A percentile compares a stretch with the other conserved stretches of the same genome.
These are phyloP conservation scores for Calonectria naviculata DNA, from an alignment of 2,329 filamentous ascomycete genomes.

Conservation along the genomic window DNA sequence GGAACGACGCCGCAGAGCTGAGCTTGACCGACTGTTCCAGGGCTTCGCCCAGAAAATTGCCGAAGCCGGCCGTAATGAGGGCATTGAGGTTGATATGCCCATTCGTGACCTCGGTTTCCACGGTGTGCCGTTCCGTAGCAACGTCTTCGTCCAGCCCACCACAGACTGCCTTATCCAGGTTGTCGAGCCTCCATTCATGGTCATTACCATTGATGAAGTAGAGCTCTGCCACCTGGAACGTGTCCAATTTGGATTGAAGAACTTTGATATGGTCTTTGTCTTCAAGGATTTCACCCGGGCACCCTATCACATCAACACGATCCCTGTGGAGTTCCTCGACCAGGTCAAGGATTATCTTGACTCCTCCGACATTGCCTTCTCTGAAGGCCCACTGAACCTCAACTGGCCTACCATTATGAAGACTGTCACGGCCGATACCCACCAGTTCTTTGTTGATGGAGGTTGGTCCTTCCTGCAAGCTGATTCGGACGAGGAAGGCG, in stretches of 20 bases:
- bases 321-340: conserved; percentile 94
- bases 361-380: conserved; percentile 92
- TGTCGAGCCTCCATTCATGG: conserved; percentile 96
- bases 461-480: conserved; percentile 94
- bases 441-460: conserved; percentile 94
- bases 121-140: conserved; percentile 94
- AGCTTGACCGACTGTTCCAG: conserved; percentile 95
- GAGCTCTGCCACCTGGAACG: conserved; percentile 96
- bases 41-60: conserved; percentile 97
- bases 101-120: conserved; percentile 97
- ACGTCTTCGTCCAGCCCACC: conserved; percentile 94
- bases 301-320: conserved; percentile 96
- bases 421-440: conserved; percentile 92
- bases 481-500: conserved; percentile 87
- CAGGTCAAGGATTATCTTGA: conserved; percentile 98
- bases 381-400: conserved; percentile 94
- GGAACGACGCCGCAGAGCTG: conserved; percentile 89
- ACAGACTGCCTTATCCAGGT: conserved; percentile 98
- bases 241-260: conserved; percentile 96
- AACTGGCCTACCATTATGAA: conserved; percentile 99
- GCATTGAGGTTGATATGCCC: conserved; percentile 94
- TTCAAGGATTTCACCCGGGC: conserved; percentile 97
- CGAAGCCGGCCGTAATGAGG: conserved; percentile 91
- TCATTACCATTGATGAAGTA: conserved; percentile 94
- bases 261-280: conserved; percentile 98